Base-by-base conservation (phyloP, 1,284 basidiomycete species). In the Ustanciosporium gigantosporum region DNA sequence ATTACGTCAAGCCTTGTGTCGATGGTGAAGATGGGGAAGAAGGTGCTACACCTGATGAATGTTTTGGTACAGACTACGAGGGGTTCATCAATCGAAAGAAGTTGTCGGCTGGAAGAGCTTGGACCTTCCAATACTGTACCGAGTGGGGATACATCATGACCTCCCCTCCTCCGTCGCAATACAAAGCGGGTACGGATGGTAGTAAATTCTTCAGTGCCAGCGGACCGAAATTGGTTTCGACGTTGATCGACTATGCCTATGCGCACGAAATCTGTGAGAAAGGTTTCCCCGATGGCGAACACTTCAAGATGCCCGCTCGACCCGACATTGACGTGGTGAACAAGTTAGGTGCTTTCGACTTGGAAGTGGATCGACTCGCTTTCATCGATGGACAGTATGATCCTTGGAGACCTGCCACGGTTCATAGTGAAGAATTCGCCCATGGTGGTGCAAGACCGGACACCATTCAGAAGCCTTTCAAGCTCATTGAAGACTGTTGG, bases 101-200 rank as follows among this genome's bases (percentile, higher is more conserved):
- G 6, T 81, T 84, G 49, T 83, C 89, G 74, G 83, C 82, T 0
- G 93, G 90, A 90, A 83, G 91, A 34, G 81, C 88, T 11, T 97
- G 93, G 93, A 77, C 83, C 2, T 97, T 91, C 83, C 66, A 71
- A 36, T 55, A 79, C 49, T 95, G 91, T 80, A 92, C 88, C 0
- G 86, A 93, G 73, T 96, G 92, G 91, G 93, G 92, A 1, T 96
- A 91, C 79, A 92, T 94, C 76, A 75, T 77, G 48, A 59, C 57
- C 47, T 68, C 62, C 0, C 62, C 66, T 2, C 62, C 66, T 2
- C 36, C 64, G 23, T 24, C 55, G 15, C 49, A 37, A 14, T 57
- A 25, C 19, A 44, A 42, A 23, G 31, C 41, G 2, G 55, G 31
- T n/a, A 51, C 43, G 8, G 59, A 56, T 21, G 58, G 51, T 6